phyloP scores from a whole-genome alignment of 495 filamentous ascomycete species.

The Cercophora sp. region DNA sequence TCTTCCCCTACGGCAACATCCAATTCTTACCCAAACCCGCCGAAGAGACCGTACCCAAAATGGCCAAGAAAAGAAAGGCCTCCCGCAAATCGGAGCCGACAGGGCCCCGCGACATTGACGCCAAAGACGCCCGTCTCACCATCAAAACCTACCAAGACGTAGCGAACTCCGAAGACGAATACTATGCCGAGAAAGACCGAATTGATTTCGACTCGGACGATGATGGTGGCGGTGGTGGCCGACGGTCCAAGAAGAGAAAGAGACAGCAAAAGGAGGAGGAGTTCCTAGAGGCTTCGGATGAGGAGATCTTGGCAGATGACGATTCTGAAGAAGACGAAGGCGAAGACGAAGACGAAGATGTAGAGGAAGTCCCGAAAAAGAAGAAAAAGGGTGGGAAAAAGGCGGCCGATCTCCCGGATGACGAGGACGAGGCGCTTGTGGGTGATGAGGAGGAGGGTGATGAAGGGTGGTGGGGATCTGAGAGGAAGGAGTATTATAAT shows the following conservation, averaged over 20 bases:
- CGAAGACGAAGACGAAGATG: slow-evolving; percentile 16
- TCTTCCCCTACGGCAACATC: no score
- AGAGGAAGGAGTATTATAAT: slow-evolving; percentile 88
- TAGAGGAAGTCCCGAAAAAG: slow-evolving; percentile 9
- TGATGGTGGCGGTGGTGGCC: slow-evolving; percentile 74
- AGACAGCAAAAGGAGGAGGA: slow-evolving; percentile 59
- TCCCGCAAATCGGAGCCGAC: slow-evolving; percentile 40
- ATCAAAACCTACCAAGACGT: slow-evolving; percentile 76
- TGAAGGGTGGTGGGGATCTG: slow-evolving; percentile 79
- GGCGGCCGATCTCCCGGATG: slow-evolving; percentile 28
- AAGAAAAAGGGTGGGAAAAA: slow-evolving; percentile 19
- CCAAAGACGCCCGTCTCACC: slow-evolving; percentile 52
- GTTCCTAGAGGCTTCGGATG: slow-evolving; percentile 69
- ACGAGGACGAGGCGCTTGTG: slow-evolving; percentile 40
- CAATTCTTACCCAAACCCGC: no score
- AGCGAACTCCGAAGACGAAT: slow-evolving; percentile 89
- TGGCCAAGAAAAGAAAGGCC: slow-evolving; percentile 82
- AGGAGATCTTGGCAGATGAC: slow-evolving; percentile 68
- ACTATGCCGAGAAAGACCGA: slow-evolving; percentile 76
- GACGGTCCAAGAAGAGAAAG: slow-evolving; percentile 69
- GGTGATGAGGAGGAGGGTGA: slow-evolving; percentile 66
- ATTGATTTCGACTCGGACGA: slow-evolving; percentile 80
- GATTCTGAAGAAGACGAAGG: slow-evolving; percentile 50
- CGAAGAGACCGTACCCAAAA: no score
- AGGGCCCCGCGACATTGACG: slow-evolving; percentile 47